phyloP scores from a whole-genome alignment of 148 eudicot genomes.

The Cornus florida region DNA sequence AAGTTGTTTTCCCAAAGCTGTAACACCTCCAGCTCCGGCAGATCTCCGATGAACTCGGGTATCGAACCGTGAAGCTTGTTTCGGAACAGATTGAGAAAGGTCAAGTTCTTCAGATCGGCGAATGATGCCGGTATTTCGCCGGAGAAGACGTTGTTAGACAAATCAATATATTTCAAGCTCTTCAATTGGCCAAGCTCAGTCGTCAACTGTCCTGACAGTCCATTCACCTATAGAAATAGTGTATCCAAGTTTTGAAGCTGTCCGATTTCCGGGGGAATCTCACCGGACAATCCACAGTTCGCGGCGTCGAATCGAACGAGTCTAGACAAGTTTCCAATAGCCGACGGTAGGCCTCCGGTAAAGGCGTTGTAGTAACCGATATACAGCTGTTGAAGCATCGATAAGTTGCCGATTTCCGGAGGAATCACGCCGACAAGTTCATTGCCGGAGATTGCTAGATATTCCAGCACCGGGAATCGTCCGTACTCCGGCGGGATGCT shows the following conservation, averaged over 20 bases:
- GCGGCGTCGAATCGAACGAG: slow-evolving; percentile 77
- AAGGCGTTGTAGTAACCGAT: slow-evolving; percentile 75
- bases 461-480: slow-evolving; percentile 44
- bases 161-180: slow-evolving; percentile 75
- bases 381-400: slow-evolving; percentile 58
- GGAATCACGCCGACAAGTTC: slow-evolving; percentile 67
- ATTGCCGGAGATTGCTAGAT: slow-evolving; percentile 88
- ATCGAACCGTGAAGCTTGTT: slow-evolving; percentile 82
- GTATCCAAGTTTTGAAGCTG: slow-evolving; percentile 71
- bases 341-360: slow-evolving; percentile 63
- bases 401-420: slow-evolving; percentile 60
- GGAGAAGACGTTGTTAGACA: slow-evolving; percentile 67
- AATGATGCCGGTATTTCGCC: slow-evolving; percentile 73
- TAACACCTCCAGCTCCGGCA: slow-evolving; percentile 73
- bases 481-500: slow-evolving; percentile 73
- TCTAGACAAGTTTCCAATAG: slow-evolving; percentile 59
- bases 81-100: slow-evolving; percentile 70
- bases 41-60: slow-evolving; percentile 77
- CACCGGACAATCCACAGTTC: slow-evolving; percentile 78
- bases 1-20: slow-evolving; percentile 95
- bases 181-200: slow-evolving; percentile 57
- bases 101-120: slow-evolving; percentile 54
- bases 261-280: slow-evolving; percentile 67
- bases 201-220: slow-evolving; percentile 50
- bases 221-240: slow-evolving; percentile 78